phyloP scores from a whole-genome alignment of 768 basidiomycete genomes.

The Termitomyces sp. region DNA sequence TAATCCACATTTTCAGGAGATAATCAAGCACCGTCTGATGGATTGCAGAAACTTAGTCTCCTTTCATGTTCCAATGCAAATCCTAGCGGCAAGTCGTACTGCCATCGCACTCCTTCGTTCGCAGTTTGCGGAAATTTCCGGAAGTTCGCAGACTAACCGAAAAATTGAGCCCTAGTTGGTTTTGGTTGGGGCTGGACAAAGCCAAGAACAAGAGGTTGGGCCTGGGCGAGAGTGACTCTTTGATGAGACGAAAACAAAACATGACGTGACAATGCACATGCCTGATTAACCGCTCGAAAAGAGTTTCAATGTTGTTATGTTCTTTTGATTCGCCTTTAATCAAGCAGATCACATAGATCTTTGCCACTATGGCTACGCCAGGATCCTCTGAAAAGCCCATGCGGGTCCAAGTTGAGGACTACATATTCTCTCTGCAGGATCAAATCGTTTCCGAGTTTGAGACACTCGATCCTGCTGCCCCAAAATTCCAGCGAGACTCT shows the following conservation, averaged over 20 bases:
- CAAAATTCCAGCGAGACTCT: conserved; percentile 74
- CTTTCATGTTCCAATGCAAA: too few species aligned
- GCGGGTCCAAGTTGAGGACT: conserved; percentile 73
- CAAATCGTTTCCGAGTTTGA: conserved; percentile 76
- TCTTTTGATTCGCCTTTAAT: neutral
- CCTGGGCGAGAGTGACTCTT: neutral
- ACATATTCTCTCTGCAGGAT: conserved; percentile 72
- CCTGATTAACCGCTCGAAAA: too few species aligned
- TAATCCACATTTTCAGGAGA: too few species aligned
- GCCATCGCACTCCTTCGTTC: too few species aligned
- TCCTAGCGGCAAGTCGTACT: too few species aligned
- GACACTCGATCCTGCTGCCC: conserved; percentile 64
- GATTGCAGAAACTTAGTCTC: too few species aligned
- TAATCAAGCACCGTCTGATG: too few species aligned
- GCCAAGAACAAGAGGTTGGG: neutral
- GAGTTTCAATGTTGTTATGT: neutral
- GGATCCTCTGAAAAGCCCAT: conserved; percentile 35
- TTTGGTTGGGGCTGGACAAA: neutral
- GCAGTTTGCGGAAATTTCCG: too few species aligned
- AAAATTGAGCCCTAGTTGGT: too few species aligned
- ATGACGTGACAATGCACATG: neutral
- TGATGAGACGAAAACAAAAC: neutral
- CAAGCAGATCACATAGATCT: neutral
- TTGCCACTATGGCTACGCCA: conserved; percentile 12
- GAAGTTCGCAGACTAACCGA: too few species aligned